Percentiles rank a stretch among this genome's conserved stretches.
phyloP scores from a whole-genome alignment of 1,284 basidiomycete species.

The Austropuccinia psidii region DNA sequence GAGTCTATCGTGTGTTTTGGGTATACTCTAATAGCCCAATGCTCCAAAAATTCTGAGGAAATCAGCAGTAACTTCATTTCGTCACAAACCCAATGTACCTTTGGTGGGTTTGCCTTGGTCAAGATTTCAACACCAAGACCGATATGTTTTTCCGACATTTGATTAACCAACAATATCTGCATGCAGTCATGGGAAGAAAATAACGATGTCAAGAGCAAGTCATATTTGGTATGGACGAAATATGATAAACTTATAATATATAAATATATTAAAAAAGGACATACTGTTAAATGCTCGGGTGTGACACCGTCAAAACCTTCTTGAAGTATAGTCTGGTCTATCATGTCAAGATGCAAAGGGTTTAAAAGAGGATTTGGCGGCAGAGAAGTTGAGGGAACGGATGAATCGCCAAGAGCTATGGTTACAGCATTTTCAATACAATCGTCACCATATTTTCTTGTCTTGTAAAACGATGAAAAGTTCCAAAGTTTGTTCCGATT shows the following conservation, averaged over 20 bases:
- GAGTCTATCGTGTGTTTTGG: background rate
- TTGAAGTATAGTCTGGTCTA: slow-evolving; percentile 5
- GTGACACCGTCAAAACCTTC: slow-evolving; percentile 15
- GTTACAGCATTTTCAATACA: slow-evolving; percentile 24
- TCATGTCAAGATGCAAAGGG: background rate
- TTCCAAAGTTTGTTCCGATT: slow-evolving; percentile 30
- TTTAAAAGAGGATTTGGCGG: background rate
- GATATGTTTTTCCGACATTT: background rate
- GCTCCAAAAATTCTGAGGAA: background rate
- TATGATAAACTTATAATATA: background rate
- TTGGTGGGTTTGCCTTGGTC: slow-evolving; percentile 18
- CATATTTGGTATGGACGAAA: background rate
- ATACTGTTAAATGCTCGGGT: slow-evolving; percentile 1
- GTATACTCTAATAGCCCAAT: slow-evolving; percentile 22
- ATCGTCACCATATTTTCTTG: slow-evolving; percentile 26
- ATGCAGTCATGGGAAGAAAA: background rate
- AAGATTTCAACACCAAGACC: slow-evolving; percentile 3
- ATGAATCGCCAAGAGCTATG: background rate
- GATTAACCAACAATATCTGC: background rate
- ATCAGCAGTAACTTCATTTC: background rate
- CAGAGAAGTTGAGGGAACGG: background rate
- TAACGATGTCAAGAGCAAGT: background rate
- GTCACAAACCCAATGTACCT: slow-evolving; percentile 22
- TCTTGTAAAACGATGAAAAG: slow-evolving; percentile 4
- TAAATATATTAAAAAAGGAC: background rate